Percentiles rank a stretch among this genome's conserved stretches.
These are phyloP conservation scores for Umbelopsis isabellina DNA, from an alignment of 192 early-diverging fungal genomes.

Conservation along the genomic window DNA sequence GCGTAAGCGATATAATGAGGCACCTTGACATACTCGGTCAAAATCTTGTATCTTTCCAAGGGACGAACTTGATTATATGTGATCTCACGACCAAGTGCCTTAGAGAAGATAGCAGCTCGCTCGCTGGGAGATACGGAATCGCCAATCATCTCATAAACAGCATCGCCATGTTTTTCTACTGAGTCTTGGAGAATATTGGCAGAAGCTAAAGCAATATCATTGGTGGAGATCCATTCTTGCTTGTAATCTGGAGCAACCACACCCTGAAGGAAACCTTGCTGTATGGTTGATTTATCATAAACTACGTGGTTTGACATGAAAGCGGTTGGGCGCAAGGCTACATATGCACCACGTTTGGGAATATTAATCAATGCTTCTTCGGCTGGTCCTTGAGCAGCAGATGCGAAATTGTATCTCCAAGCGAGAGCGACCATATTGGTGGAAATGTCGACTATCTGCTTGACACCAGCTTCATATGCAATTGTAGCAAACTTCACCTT, in stretches of 20 bases:
- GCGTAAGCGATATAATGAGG: background rate
- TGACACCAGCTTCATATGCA: conserved; percentile 20
- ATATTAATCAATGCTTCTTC: background rate
- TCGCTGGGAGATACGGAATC: background rate
- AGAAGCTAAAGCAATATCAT: conserved; percentile 18
- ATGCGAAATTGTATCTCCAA: background rate
- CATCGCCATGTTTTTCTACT: conserved; percentile 23
- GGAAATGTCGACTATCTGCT: conserved; percentile 23
- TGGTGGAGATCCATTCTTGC: conserved; percentile 14
- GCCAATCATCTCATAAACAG: conserved; percentile 23
- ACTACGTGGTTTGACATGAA: conserved; percentile 13
- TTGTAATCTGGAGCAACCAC: background rate
- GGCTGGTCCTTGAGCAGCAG: background rate
- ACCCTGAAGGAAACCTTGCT: too few relatives aligned
- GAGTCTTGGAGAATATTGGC: conserved; percentile 4
- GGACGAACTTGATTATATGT: background rate
- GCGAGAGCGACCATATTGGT: background rate
- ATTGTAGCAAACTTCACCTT: background rate
- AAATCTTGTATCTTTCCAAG: background rate
- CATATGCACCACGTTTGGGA: background rate
- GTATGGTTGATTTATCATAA: background rate
- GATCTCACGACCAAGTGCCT: background rate
- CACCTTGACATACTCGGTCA: background rate
- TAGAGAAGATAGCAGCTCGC: conserved; percentile 12
- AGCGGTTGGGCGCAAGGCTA: background rate